Percentiles rank a stretch among this genome's conserved stretches.
Conservation (phyloP, 208 protist species). For the Histomonas meleagridis region DNA sequence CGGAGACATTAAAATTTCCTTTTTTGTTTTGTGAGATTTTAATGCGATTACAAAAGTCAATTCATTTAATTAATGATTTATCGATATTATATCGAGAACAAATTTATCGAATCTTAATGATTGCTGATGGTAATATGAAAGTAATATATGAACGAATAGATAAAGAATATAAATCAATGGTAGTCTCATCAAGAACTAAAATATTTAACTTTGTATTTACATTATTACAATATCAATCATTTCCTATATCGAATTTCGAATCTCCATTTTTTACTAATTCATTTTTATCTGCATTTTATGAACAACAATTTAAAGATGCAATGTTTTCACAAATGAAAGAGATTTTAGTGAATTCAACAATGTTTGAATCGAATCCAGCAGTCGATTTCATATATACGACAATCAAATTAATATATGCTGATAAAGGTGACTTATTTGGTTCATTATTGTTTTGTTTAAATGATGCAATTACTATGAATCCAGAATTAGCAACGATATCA, state of each 20-base stretch:
- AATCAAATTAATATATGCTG: neutral
- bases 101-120: too few relatives aligned
- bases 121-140: too few relatives aligned
- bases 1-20: too few relatives aligned
- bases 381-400: neutral
- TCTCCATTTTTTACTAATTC: neutral
- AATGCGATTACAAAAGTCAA: too few relatives aligned
- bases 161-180: too few relatives aligned
- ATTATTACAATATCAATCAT: neutral
- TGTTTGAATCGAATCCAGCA: neutral
- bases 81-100: too few relatives aligned
- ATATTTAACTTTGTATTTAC: neutral
- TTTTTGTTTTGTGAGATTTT: too few relatives aligned
- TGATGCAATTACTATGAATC: neutral
- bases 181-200: neutral
- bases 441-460: neutral
- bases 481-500: too few relatives aligned
- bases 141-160: too few relatives aligned
- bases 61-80: too few relatives aligned
- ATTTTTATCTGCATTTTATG: neutral
- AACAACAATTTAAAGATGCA: neutral
- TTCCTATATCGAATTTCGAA: neutral
- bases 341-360: neutral
- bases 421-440: neutral
- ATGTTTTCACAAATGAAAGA: neutral